These are phyloP conservation scores for Boletus rubescentipes DNA, from an alignment of 768 basidiomycete genomes.

Conservation along the genomic window DNA sequence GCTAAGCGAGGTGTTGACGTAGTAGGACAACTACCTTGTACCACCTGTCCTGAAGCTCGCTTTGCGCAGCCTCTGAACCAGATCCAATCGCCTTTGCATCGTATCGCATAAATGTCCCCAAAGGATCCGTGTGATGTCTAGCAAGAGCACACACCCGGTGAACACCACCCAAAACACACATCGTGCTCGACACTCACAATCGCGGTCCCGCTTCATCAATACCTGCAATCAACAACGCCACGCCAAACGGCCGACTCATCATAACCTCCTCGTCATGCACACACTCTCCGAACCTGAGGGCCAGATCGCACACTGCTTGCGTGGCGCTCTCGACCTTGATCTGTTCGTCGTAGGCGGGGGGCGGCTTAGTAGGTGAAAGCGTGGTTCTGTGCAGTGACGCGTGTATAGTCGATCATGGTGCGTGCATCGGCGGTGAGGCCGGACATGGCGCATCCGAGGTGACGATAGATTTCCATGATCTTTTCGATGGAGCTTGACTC, in stretches of 20 bases:
- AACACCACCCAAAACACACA: conserved; percentile 1
- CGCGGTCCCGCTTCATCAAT: conserved; percentile 95
- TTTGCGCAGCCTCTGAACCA: conserved; percentile 96
- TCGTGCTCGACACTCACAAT: conserved; percentile 56
- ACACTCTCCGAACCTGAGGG: conserved; percentile 96
- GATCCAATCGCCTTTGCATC: conserved; percentile 99
- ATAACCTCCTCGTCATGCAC: conserved; percentile 98
- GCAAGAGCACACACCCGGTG: not conserved
- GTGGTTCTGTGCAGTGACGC: conserved; percentile 95
- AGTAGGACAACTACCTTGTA: conserved; percentile 62
- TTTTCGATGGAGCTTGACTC: conserved; percentile 97
- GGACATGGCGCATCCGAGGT: conserved; percentile 98
- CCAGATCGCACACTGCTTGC: conserved; percentile 97
- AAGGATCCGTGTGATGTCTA: conserved; percentile 98
- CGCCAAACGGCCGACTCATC: conserved; percentile 99
- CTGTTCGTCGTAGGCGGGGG: conserved; percentile 94
- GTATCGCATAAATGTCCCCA: conserved; percentile 94
- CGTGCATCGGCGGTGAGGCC: conserved; percentile 96
- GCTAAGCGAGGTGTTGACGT: not conserved
- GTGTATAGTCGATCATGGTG: conserved; percentile 99
- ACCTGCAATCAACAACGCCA: conserved; percentile 94
- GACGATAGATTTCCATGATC: conserved; percentile 98
- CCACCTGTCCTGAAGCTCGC: conserved; percentile 96
- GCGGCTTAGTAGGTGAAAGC: too few species aligned
- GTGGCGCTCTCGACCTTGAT: conserved; percentile 98